Evolutionary conservation across 345 rosid species (phyloP).

Genomic region (Rhizophora mangle): DNA sequence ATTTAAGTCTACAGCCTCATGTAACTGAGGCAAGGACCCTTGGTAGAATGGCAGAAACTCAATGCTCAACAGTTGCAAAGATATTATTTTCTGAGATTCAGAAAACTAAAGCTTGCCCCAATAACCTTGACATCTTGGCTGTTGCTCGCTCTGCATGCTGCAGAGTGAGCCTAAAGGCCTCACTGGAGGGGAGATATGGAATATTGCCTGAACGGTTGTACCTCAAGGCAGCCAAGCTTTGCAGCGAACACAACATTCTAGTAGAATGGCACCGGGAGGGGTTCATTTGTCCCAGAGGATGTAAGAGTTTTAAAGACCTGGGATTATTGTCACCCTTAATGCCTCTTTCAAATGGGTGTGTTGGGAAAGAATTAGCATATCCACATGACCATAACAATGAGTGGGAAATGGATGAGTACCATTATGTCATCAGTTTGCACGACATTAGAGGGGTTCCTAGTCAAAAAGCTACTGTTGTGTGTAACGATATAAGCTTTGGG

Average conservation of each 20-base stretch:
- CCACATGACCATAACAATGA: conserved; percentile 29
- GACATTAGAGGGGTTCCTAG: conserved; percentile 46
- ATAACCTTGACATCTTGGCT: conserved; percentile 70
- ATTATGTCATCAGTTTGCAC: conserved; percentile 58
- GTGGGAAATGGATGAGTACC: conserved; percentile 83
- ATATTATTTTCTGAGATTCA: conserved; percentile 60
- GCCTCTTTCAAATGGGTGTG: conserved; percentile 39
- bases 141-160: conserved; percentile 83
- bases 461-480: conserved; percentile 51
- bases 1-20: conserved; percentile 35
- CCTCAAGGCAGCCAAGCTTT: conserved; percentile 89
- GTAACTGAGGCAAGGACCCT: conserved; percentile 33
- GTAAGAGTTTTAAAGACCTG: conserved; percentile 52
- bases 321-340: conserved; percentile 33
- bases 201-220: conserved; percentile 63
- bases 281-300: conserved; percentile 72
- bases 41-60: conserved; percentile 53
- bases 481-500: conserved; percentile 82
- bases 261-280: conserved; percentile 81
- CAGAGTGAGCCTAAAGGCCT: conserved; percentile 66
- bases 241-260: conserved; percentile 79
- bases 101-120: conserved; percentile 83
- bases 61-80: conserved; percentile 68
- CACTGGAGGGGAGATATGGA: conserved; percentile 71
- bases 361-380: conserved; percentile 20